Evolutionary conservation across 75 land plant species (phyloP).

Genomic region (Larix kaempferi): DNA sequence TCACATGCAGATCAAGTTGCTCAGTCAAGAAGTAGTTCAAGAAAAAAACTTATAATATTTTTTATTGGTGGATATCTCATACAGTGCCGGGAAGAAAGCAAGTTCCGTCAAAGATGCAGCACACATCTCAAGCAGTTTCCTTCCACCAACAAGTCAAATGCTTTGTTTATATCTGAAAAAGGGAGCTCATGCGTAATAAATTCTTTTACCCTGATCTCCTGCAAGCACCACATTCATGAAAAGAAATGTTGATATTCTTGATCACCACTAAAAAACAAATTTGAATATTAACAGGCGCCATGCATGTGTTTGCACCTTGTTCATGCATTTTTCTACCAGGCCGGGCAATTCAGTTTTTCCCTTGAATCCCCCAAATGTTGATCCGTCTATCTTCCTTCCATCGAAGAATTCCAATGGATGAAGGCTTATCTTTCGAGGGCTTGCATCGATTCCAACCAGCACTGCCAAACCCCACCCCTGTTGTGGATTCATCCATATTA

Average conservation of each 20-base stretch:
- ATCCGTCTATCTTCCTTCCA: conserved; percentile 18
- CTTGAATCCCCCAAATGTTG: conserved; percentile 23
- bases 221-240: neutral
- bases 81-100: no score
- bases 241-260: no score
- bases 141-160: conserved; percentile 21
- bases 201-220: conserved; percentile 30
- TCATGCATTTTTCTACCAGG: conserved; percentile 19
- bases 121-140: conserved; percentile 32
- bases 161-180: conserved; percentile 37
- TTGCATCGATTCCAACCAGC: conserved; percentile 25
- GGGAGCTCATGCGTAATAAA: conserved; percentile 40
- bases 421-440: neutral
- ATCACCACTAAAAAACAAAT: no score
- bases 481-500: no score
- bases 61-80: no score
- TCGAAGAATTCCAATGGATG: conserved; percentile 15
- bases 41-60: no score
- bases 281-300: no score
- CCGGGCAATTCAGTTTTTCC: conserved; percentile 13
- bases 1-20: no score
- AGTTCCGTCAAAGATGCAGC: no score
- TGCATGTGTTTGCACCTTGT: conserved; percentile 11
- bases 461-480: conserved; percentile 43
- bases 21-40: no score